phyloP scores from a whole-genome alignment of 345 rosid species.

The Excoecaria agallocha region DNA sequence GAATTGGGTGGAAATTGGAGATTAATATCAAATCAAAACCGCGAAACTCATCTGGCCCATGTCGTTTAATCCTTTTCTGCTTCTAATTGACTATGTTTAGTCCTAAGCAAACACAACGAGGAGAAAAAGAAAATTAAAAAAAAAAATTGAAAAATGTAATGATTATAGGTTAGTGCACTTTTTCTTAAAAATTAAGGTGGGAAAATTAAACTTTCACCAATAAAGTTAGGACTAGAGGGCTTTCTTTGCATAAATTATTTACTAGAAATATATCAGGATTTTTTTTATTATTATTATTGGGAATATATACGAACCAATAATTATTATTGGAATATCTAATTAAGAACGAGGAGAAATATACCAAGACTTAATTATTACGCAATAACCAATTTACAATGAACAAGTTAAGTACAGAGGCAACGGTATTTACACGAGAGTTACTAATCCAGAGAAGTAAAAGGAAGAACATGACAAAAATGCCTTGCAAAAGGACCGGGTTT shows the following conservation, averaged over 20 bases:
- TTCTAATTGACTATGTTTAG: neutral
- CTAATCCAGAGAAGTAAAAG: neutral
- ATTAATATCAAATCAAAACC: neutral
- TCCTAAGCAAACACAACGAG: neutral
- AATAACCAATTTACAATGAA: neutral
- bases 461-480: neutral
- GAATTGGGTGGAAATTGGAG: neutral
- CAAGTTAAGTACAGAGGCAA: too few species aligned
- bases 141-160: neutral
- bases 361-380: too few species aligned
- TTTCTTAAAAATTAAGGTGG: too few species aligned
- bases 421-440: too few species aligned
- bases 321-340: too few species aligned
- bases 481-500: neutral
- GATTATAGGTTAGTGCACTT: neutral
- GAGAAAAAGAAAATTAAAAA: neutral
- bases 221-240: too few species aligned
- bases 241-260: too few species aligned
- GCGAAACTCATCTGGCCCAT: neutral
- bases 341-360: too few species aligned
- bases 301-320: too few species aligned
- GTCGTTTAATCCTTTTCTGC: neutral
- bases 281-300: too few species aligned
- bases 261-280: too few species aligned
- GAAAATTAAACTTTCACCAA: too few species aligned